Evolutionary conservation across 495 filamentous ascomycete species (phyloP), one percentile per base, ranked within the genome.

Genomic region (Aspergillus steynii): DNA sequence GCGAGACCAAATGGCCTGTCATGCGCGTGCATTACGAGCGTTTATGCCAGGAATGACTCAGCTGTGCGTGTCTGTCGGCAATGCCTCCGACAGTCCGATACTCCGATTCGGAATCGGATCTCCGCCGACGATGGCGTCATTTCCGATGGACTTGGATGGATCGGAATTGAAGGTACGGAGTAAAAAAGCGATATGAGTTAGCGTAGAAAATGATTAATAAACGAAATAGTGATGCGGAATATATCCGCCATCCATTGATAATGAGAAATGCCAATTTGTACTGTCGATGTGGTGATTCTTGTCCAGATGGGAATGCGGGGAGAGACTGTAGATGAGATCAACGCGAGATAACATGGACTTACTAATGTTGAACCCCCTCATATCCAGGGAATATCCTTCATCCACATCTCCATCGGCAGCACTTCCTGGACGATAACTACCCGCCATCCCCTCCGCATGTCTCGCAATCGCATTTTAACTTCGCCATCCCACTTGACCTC

Each of bases 91-190:
- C 31, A 3, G 6, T 34, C 31, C 31, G 31, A 34, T 34, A 7
- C 31, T 34, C 31, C 31, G 31, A 34, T 34, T 34, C 31, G 6
- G 31, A 20, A 34, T 34, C 9, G 45, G 14, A 15, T 9, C 25
- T 25, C n/a, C 29, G 25, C 56, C 28, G 25, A 29, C 31, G 49
- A 59, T 59, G 48, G 56, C 56, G 56, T 59, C 56, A 59, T 59
- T 47, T 32, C 56, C 48, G 49, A 53, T 20, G 32, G 25, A 51
- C 37, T 7, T 27, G 34, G 27, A 7, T 46, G 14, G n/a, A 14
- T 5, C 27, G 14, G 20, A 10, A 29, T 34, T 53, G 1, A 29
- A 54, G 37, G 14, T 7, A 14, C 3, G 37, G 7, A 29, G 20
- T 20, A 20, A 20, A 20, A 20, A 20, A 20, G 20, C 20, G 20